Conservation (phyloP, 495 filamentous ascomycete genomes). For the Friedmanniomyces endolithicus region DNA sequence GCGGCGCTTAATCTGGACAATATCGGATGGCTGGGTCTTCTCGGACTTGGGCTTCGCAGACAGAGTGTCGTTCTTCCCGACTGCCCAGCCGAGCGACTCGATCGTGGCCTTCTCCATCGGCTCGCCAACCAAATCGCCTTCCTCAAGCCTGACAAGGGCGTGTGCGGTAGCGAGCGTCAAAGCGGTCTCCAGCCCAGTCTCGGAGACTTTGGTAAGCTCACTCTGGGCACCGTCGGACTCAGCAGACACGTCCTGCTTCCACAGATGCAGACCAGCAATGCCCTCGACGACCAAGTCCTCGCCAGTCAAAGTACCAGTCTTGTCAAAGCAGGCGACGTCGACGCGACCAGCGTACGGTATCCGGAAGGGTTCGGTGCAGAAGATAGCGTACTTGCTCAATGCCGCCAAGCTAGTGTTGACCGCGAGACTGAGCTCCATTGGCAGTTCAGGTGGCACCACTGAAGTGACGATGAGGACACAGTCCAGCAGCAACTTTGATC, state of each 20-base stretch:
- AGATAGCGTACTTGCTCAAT: slow-evolving; percentile 87
- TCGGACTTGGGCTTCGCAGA: slow-evolving; percentile 34
- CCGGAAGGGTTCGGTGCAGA: slow-evolving; percentile 98
- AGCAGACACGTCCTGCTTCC: slow-evolving; percentile 49
- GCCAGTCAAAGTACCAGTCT: slow-evolving; percentile 92
- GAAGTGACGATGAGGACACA: slow-evolving; percentile 96
- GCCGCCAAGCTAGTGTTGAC: slow-evolving; percentile 98
- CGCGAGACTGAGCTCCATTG: slow-evolving; percentile 94
- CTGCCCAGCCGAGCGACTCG: slow-evolving; percentile 72
- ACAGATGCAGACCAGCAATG: slow-evolving; percentile 76
- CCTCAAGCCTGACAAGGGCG: slow-evolving; percentile 87
- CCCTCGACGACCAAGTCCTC: slow-evolving; percentile 97
- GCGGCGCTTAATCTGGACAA: slow-evolving; percentile 84
- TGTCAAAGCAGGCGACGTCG: slow-evolving; percentile 96
- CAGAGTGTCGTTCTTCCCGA: slow-evolving; percentile 78
- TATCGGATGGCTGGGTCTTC: slow-evolving; percentile 28
- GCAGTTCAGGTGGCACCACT: slow-evolving; percentile 92
- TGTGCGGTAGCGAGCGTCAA: slow-evolving; percentile 92
- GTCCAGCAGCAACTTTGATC: slow-evolving; percentile 92
- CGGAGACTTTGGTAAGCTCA: slow-evolving; percentile 51
- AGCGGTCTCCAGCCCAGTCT: slow-evolving; percentile 66
- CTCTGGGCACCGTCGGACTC: slow-evolving; percentile 70
- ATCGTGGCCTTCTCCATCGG: slow-evolving; percentile 98
- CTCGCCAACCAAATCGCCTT: slow-evolving; percentile 93
- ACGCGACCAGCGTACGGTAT: slow-evolving; percentile 94